phyloP scores from a whole-genome alignment of 331 rosid genomes.

The Cydonia oblonga region DNA sequence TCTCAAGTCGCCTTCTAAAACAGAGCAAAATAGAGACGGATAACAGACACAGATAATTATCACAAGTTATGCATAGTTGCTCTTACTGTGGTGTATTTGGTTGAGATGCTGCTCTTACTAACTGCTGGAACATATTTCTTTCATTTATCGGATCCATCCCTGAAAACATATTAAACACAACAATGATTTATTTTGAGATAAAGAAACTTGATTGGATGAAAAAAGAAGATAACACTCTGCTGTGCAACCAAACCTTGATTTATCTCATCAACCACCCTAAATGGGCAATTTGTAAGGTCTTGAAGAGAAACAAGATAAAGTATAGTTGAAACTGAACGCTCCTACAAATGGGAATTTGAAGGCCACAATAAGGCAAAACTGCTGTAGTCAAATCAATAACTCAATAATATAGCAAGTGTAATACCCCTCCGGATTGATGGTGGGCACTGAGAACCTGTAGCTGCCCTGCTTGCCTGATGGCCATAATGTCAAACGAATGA shows the following conservation, averaged over 20 bases:
- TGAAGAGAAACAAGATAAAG: slow-evolving; percentile 96
- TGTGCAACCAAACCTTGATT: slow-evolving; percentile 62
- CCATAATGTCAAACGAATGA: not conserved
- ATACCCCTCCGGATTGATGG: slow-evolving; percentile 99
- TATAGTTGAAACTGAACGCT: slow-evolving; percentile 93
- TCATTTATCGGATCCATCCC: slow-evolving; percentile 99
- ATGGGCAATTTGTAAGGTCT: slow-evolving; percentile 94
- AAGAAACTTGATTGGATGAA: not conserved
- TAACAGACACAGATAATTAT: not conserved
- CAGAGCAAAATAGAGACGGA: not conserved
- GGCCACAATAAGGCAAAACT: slow-evolving; percentile 5
- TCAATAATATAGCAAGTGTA: slow-evolving; percentile 6
- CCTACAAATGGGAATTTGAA: slow-evolving; percentile 32
- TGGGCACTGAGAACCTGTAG: slow-evolving; percentile 86
- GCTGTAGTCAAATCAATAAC: slow-evolving; percentile 5
- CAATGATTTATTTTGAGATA: not conserved
- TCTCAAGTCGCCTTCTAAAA: not conserved
- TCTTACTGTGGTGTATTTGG: slow-evolving; percentile 92
- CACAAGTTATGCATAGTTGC: not conserved
- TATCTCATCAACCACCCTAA: slow-evolving; percentile 96
- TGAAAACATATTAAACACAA: slow-evolving; percentile 15
- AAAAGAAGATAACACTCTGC: not conserved
- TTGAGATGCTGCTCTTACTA: slow-evolving; percentile 95
- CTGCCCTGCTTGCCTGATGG: slow-evolving; percentile 60
- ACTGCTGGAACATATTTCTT: slow-evolving; percentile 96